Base-by-base conservation (phyloP, 2,329 filamentous ascomycete species). In the Colletotrichum sp. region DNA sequence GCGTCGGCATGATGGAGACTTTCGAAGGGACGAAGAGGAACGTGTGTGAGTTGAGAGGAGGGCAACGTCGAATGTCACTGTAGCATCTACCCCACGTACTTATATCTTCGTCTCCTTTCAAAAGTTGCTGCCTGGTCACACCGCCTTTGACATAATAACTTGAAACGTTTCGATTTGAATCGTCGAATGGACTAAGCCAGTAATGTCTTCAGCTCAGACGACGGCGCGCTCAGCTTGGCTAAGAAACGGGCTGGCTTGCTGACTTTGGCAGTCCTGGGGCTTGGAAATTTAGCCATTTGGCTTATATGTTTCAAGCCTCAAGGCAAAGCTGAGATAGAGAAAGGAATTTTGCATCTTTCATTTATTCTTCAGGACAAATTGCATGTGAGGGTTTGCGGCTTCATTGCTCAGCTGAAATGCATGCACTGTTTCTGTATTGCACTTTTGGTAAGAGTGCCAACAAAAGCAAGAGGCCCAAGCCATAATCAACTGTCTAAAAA, bases 311-410 rank as follows among this genome's bases (percentile, higher is more conserved):
- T 52, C 44, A 52, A 52, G n/a, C 44, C 44, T 8, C 44, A 52
- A 21, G n/a, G 10, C n/a, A 52, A 24, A 52, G 44, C 44, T 49
- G 39, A 52, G 2, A 52, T 52, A 12, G n/a, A 52, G n/a, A 0
- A 52, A 21, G 10, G 6, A 21, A 24, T 52, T 0, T 8, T 52
- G 44, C n/a, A 52, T 52, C 12, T 52, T 21, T 52, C 6, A 52
- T 49, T 0, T 10, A 13, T 24, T 12, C 12, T 49, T 3, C 2
- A 52, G n/a, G n/a, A 21, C 6, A 13, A 13, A 8, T 52, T 52
- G 0, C n/a, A 8, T 24, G n/a, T 52, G n/a, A 52, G n/a, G 2
- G 0, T 21, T 13, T 0, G 3, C 6, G n/a, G n/a, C n/a, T 52
- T 13, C n/a, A 13, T 21, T 52, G 44, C n/a, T 8, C 10, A 5